These are phyloP conservation scores for Metschnikowia similis DNA, from an alignment of 805 yeast species.

Conservation along the genomic window DNA sequence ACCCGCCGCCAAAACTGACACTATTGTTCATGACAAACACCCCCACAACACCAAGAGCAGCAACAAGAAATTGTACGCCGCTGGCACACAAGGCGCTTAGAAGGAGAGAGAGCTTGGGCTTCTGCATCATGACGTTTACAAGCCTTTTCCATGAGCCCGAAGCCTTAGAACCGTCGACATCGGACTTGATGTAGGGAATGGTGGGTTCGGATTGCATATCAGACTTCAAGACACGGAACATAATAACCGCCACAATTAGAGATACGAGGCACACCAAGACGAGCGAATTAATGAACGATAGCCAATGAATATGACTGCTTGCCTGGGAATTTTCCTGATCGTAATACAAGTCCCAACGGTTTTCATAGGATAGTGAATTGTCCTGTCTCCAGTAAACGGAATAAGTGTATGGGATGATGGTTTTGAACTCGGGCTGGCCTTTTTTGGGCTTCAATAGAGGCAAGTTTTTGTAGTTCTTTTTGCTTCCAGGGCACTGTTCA, in stretches of 20 bases:
- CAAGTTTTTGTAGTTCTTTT: slow-evolving; percentile 54
- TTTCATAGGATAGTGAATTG: slow-evolving; percentile 53
- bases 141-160: slow-evolving; percentile 47
- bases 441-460: slow-evolving; percentile 41
- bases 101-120: slow-evolving; percentile 46
- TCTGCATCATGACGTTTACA: slow-evolving; percentile 48
- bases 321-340: slow-evolving; percentile 47
- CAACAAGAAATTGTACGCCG: slow-evolving; percentile 70
- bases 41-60: slow-evolving; percentile 56
- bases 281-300: slow-evolving; percentile 67
- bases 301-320: slow-evolving; percentile 62
- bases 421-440: slow-evolving; percentile 26
- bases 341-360: slow-evolving; percentile 72
- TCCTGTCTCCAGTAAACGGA: slow-evolving; percentile 90
- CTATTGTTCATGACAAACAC: slow-evolving; percentile 42
- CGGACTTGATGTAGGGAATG: slow-evolving; percentile 10
- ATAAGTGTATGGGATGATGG: slow-evolving; percentile 70
- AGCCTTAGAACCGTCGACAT: background rate
- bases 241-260: slow-evolving; percentile 59
- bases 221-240: slow-evolving; percentile 50
- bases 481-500: slow-evolving; percentile 70
- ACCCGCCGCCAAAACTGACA: slow-evolving; percentile 18
- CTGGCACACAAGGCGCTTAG: slow-evolving; percentile 61
- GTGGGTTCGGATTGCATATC: slow-evolving; percentile 40
- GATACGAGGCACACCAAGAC: slow-evolving; percentile 61